Conservation (phyloP, 208 protist genomes). For the Acanthamoeba sp. region DNA sequence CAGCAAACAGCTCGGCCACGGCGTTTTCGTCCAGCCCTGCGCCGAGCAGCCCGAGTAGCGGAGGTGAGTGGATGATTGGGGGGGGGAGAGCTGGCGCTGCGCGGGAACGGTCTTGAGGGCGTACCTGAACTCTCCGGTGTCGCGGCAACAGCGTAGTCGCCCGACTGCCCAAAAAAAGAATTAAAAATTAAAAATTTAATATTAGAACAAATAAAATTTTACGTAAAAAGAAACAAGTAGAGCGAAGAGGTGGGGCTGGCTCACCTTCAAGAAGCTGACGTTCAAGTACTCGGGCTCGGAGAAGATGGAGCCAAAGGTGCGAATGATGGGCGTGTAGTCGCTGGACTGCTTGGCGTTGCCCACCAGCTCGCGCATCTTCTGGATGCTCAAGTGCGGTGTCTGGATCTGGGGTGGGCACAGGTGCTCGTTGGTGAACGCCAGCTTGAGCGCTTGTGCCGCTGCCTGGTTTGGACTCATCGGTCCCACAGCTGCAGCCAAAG, state of each 20-base stretch:
- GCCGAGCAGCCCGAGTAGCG: too few relatives aligned
- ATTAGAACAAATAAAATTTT: background rate
- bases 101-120: too few relatives aligned
- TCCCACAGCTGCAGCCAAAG: background rate
- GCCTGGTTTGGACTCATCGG: slow-evolving; percentile 45
- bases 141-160: slow-evolving; percentile 24
- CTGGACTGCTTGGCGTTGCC: slow-evolving; percentile 11
- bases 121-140: slow-evolving; percentile 25
- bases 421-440: slow-evolving; percentile 36
- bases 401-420: background rate
- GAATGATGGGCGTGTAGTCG: slow-evolving; percentile 60
- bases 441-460: slow-evolving; percentile 54
- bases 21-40: slow-evolving; percentile 53
- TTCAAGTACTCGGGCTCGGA: slow-evolving; percentile 48
- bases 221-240: background rate
- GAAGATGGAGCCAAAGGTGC: slow-evolving; percentile 38
- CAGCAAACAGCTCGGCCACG: slow-evolving; percentile 31
- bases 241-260: background rate
- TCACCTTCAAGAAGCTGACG: slow-evolving; percentile 49
- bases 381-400: slow-evolving; percentile 17
- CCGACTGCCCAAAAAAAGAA: background rate
- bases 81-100: too few relatives aligned
- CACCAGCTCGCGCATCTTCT: slow-evolving; percentile 17
- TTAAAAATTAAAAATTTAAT: background rate
- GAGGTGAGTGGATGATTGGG: too few relatives aligned